Evolutionary conservation across 805 yeast genomes (phyloP).

Genomic region (Wickerhamomyces xylosicus): DNA sequence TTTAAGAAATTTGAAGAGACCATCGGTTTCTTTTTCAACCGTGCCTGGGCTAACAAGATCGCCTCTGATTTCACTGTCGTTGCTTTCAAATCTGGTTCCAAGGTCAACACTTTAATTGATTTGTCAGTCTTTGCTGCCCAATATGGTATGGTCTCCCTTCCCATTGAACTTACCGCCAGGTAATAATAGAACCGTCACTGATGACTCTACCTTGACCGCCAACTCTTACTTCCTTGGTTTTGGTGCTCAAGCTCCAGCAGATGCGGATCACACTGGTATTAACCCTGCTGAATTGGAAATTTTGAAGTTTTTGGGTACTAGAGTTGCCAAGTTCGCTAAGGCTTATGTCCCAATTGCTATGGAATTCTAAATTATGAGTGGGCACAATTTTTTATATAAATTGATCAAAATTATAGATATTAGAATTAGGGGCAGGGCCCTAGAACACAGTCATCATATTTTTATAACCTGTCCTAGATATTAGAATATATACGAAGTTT

Average conservation of each 20-base stretch:
- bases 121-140: constrained; percentile 4
- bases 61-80: constrained; percentile 6
- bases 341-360: background rate
- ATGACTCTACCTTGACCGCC: background rate
- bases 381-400: no score
- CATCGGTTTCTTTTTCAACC: background rate
- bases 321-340: background rate
- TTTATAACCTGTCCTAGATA: no score
- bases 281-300: background rate
- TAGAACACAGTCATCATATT: no score
- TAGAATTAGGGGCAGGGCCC: no score
- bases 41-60: constrained; percentile 6
- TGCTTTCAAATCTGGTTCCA: constrained; percentile 7
- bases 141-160: constrained; percentile 10
- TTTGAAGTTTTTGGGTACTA: background rate
- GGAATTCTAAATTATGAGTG: background rate
- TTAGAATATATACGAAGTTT: no score
- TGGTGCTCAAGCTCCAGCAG: background rate
- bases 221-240: background rate
- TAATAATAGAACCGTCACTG: background rate
- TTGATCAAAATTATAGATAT: no score
- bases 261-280: background rate
- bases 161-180: constrained; percentile 4
- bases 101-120: constrained; percentile 2
- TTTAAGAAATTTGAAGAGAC: constrained; percentile 5